Evolutionary conservation across 768 basidiomycete species (phyloP).

Genomic region (Amanita exitialis): DNA sequence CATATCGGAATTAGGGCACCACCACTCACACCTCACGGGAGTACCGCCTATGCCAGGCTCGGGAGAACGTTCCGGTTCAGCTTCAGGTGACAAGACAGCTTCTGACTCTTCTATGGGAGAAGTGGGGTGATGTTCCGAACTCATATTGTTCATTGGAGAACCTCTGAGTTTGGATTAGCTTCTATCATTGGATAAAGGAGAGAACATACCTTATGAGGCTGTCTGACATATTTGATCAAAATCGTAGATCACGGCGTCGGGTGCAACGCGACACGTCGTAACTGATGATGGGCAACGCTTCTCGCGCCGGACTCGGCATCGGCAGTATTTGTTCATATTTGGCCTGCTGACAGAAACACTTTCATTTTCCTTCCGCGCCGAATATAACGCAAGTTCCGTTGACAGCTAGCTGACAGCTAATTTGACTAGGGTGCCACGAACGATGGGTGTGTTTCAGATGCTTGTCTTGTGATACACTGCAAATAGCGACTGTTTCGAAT

Average conservation of each 20-base stretch:
- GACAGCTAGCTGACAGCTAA: neutral
- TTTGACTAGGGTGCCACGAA: neutral
- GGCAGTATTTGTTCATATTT: neutral
- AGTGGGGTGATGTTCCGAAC: slow-evolving; percentile 28
- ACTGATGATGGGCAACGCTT: neutral
- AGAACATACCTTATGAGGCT: neutral
- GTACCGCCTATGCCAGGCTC: slow-evolving; percentile 62
- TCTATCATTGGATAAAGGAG: neutral
- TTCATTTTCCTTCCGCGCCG: neutral
- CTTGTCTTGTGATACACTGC: neutral
- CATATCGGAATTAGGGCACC: neutral
- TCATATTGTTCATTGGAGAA: slow-evolving; percentile 17
- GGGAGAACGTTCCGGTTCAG: slow-evolving; percentile 43
- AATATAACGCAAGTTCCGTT: neutral
- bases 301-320: neutral
- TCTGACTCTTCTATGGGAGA: slow-evolving; percentile 62
- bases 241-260: neutral
- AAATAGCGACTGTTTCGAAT: neutral
- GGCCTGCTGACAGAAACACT: neutral
- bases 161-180: neutral
- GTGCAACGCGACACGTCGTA: neutral
- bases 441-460: neutral
- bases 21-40: slow-evolving; percentile 73
- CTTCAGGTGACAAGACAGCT: slow-evolving; percentile 30
- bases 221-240: neutral